A percentile compares a stretch with the other conserved stretches of the same genome.
Evolutionary conservation across 2,329 filamentous ascomycete species (phyloP).

Genomic region (Colletotrichum tabaci): DNA sequence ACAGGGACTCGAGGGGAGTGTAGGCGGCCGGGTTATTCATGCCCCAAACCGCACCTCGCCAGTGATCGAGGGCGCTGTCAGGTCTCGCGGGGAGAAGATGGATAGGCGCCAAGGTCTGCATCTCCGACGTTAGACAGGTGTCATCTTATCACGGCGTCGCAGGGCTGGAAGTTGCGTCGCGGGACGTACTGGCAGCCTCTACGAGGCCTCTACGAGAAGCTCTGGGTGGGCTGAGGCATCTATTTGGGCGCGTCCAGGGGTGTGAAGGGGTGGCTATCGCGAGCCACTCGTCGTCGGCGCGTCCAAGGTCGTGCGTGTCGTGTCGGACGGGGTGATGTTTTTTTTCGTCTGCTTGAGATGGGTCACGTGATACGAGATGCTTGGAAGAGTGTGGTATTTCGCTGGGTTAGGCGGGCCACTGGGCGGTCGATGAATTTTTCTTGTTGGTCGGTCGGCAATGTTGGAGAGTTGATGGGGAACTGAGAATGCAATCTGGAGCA

Average conservation of each 20-base stretch:
- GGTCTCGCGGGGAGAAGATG: slow-evolving; percentile 67
- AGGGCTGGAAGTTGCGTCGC: slow-evolving; percentile 40
- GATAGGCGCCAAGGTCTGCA: slow-evolving; percentile 68
- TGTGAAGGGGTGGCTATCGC: slow-evolving; percentile 28
- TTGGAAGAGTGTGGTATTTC: slow-evolving; percentile 20
- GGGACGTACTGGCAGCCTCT: slow-evolving; percentile 43
- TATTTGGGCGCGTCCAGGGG: slow-evolving; percentile 38
- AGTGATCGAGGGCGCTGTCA: slow-evolving; percentile 69
- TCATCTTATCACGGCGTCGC: slow-evolving; percentile 32
- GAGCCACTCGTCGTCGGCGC: slow-evolving; percentile 35
- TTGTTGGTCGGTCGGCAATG: slow-evolving; percentile 32
- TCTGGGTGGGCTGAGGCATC: slow-evolving; percentile 39
- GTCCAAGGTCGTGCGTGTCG: slow-evolving; percentile 34
- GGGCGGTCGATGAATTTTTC: slow-evolving; percentile 37
- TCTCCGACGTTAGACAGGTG: slow-evolving; percentile 34
- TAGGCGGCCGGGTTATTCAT: slow-evolving; percentile 76
- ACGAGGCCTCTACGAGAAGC: slow-evolving; percentile 43
- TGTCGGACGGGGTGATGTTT: slow-evolving; percentile 29
- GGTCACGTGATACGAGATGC: slow-evolving; percentile 36
- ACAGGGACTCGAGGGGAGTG: slow-evolving; percentile 87
- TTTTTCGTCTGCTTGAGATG: slow-evolving; percentile 8
- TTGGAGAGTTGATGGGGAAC: slow-evolving; percentile 35
- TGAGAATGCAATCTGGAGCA: slow-evolving; percentile 34
- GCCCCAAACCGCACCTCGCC: slow-evolving; percentile 69
- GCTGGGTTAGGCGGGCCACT: slow-evolving; percentile 25